Conservation (phyloP, 2,329 filamentous ascomycete genomes). For the Alternaria angustiovoidea region DNA sequence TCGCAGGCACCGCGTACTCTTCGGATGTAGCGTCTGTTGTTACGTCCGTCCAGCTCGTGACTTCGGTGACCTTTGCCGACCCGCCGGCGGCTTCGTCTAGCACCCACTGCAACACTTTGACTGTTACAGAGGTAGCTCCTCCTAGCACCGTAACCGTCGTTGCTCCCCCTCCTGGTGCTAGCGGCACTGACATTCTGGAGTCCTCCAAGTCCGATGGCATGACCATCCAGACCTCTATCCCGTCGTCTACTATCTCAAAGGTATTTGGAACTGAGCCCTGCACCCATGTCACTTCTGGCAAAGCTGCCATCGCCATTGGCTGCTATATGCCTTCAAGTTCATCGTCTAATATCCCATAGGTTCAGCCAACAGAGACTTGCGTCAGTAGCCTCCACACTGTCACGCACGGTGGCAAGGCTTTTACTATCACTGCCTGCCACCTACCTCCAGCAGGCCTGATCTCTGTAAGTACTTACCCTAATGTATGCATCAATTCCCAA, state of each 20-base stretch:
- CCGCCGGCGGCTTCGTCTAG: neutral
- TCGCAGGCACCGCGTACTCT: constrained; percentile 12
- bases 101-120: constrained; percentile 4
- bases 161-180: constrained; percentile 3
- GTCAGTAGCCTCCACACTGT: neutral
- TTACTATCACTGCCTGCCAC: neutral
- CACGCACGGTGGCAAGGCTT: neutral
- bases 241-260: neutral
- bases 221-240: neutral
- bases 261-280: neutral
- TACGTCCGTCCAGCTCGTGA: constrained; percentile 12
- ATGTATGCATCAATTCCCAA: neutral
- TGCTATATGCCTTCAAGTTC: neutral
- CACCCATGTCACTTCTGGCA: neutral
- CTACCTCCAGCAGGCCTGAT: neutral
- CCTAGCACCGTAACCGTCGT: constrained; percentile 5
- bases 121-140: constrained; percentile 5
- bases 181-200: neutral
- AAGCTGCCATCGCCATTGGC: neutral
- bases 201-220: neutral
- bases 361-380: neutral
- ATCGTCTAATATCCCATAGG: neutral
- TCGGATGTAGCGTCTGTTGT: neutral
- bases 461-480: neutral
- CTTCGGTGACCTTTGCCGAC: constrained; percentile 1